Conservation (phyloP, 768 basidiomycete genomes). For the Naganishia vaughanmartiniae region DNA sequence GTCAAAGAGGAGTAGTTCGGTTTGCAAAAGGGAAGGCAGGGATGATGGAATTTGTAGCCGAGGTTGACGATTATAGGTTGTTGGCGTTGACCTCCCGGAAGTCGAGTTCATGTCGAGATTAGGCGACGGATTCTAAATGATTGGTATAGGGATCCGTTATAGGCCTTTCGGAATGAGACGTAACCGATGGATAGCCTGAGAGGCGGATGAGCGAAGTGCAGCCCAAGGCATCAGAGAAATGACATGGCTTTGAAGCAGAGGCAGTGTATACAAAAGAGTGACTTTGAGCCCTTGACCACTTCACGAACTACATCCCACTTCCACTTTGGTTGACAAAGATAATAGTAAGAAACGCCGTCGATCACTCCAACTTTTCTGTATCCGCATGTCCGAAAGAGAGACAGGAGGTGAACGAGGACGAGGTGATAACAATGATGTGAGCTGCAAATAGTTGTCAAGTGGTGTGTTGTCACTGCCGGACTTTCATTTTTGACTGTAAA, state of each 20-base stretch:
- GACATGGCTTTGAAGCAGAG: neutral
- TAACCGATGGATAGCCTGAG: neutral
- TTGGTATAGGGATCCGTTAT: neutral
- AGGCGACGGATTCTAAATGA: neutral
- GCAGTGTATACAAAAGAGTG: too few species aligned
- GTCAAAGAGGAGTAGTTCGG: slow-evolving; percentile 20
- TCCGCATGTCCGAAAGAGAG: neutral
- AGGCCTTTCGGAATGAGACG: neutral
- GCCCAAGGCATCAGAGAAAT: neutral
- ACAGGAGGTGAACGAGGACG: slow-evolving; percentile 2
- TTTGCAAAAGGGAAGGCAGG: slow-evolving; percentile 16
- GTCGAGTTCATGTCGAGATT: neutral
- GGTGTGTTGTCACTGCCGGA: too few species aligned
- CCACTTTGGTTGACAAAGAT: too few species aligned
- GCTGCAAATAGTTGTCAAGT: too few species aligned
- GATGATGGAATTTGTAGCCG: slow-evolving; percentile 21
- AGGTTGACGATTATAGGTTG: neutral
- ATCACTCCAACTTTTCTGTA: slow-evolving; percentile 9
- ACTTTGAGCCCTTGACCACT: too few species aligned
- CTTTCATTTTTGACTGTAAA: too few species aligned
- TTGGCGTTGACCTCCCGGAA: slow-evolving; percentile 5
- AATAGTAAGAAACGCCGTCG: slow-evolving; percentile 1
- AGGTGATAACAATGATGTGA: too few species aligned
- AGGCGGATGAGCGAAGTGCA: neutral
- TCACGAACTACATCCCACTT: neutral